Percentiles rank a stretch among this genome's conserved stretches.
These are phyloP conservation scores for Aspergillus pseudonomiae DNA, from an alignment of 2,329 filamentous ascomycete species.

Conservation along the genomic window DNA sequence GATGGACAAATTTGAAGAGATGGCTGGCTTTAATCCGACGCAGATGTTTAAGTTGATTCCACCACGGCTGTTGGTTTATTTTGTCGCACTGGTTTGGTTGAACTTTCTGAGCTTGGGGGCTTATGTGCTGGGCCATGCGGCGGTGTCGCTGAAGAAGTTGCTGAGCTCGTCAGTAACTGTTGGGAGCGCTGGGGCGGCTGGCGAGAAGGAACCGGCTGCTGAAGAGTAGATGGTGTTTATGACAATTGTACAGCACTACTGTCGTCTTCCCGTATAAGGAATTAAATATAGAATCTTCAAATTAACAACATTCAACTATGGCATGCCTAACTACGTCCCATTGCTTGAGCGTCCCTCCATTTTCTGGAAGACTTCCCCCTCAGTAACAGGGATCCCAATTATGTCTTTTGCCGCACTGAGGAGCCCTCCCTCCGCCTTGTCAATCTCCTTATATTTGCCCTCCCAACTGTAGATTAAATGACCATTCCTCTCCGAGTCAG, in stretches of 20 bases:
- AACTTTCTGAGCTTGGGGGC: neutral
- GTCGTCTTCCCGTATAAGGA: neutral
- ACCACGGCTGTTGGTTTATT: neutral
- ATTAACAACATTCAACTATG: neutral
- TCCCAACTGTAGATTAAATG: neutral
- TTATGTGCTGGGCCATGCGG: neutral
- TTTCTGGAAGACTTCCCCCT: neutral
- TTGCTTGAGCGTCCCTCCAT: neutral
- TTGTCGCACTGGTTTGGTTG: neutral
- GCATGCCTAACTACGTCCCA: neutral
- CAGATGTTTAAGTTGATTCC: neutral
- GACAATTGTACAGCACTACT: neutral
- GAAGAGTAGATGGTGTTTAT: neutral
- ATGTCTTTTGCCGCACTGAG: neutral
- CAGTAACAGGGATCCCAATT: neutral
- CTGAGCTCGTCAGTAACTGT: neutral
- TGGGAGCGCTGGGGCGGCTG: neutral
- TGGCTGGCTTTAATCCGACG: neutral
- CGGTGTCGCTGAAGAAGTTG: neutral
- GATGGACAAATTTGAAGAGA: neutral
- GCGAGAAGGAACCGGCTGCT: neutral
- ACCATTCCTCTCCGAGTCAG: neutral
- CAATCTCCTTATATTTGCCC: neutral
- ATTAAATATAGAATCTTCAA: neutral
- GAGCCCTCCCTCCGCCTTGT: neutral